phyloP scores from a whole-genome alignment of 495 filamentous ascomycete species.

The Trichoderma virens region DNA sequence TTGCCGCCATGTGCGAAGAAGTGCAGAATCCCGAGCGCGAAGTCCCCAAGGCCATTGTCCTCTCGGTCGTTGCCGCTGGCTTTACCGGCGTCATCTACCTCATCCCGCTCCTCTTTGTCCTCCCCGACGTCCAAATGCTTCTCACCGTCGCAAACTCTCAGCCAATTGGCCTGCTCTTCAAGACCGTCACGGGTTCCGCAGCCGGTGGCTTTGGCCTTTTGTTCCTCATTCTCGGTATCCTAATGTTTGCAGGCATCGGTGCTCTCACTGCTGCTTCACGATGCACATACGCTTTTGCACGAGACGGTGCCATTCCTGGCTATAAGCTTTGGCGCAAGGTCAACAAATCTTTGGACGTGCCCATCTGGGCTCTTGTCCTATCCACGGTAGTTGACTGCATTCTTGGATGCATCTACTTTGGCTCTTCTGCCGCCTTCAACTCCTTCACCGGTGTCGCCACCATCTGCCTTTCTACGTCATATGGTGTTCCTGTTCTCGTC shows the following conservation, averaged over 20 bases:
- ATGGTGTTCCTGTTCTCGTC: conserved; percentile 52
- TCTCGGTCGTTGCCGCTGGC: conserved; percentile 48
- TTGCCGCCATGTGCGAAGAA: conserved; percentile 44
- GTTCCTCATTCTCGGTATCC: conserved; percentile 63
- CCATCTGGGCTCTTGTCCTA: conserved; percentile 50
- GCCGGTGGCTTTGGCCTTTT: conserved; percentile 64
- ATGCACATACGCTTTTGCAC: conserved; percentile 55
- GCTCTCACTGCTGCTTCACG: conserved; percentile 51
- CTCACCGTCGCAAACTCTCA: conserved; percentile 48
- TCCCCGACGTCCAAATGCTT: conserved; percentile 45
- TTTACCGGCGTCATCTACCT: conserved; percentile 46
- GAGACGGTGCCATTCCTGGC: conserved; percentile 60
- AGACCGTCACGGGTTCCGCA: conserved; percentile 48
- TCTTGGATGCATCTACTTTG: conserved; percentile 52
- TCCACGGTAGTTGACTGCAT: conserved; percentile 50
- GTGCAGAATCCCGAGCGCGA: conserved; percentile 47
- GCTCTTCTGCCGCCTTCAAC: conserved; percentile 52
- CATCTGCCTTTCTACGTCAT: conserved; percentile 57
- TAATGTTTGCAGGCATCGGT: conserved; percentile 52
- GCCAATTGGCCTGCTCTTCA: conserved; percentile 51
- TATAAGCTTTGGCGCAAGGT: conserved; percentile 56
- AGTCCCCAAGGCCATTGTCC: conserved; percentile 49
- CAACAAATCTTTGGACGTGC: conserved; percentile 39
- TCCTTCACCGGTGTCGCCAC: conserved; percentile 57
- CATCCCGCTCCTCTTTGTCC: conserved; percentile 56